phyloP scores from a whole-genome alignment of 371 early-diverging fungal species.

The Mortierella sp. region DNA sequence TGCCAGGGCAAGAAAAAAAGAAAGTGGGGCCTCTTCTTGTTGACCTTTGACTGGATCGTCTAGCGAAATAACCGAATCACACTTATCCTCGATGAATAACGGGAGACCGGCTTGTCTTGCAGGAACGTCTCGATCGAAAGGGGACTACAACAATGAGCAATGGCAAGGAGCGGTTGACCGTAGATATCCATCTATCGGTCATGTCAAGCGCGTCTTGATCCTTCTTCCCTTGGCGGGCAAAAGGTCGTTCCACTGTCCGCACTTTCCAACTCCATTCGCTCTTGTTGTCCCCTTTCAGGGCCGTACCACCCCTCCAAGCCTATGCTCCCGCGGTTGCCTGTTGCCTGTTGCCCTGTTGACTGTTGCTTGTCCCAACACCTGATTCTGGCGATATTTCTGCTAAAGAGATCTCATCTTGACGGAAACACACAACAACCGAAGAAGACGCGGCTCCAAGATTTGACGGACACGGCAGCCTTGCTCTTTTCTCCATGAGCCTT shows the following conservation, averaged over 20 bases:
- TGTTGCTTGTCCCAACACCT: slow-evolving; percentile 1
- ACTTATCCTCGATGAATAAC: slow-evolving; percentile 4
- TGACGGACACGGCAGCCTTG: slow-evolving; percentile 46
- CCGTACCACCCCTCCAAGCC: background rate
- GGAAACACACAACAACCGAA: slow-evolving; percentile 1
- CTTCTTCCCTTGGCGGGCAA: slow-evolving; percentile 25
- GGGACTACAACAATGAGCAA: slow-evolving; percentile 6
- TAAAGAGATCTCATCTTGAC: slow-evolving; percentile 10
- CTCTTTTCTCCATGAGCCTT: slow-evolving; percentile 19
- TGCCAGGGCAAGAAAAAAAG: background rate
- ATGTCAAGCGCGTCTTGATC: slow-evolving; percentile 37
- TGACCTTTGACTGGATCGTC: slow-evolving; percentile 1
- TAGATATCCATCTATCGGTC: slow-evolving; percentile 23
- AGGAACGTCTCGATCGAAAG: background rate
- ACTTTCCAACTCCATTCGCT: background rate
- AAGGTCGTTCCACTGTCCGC: slow-evolving; percentile 4
- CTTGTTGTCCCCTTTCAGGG: slow-evolving; percentile 11
- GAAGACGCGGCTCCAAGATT: slow-evolving; percentile 30
- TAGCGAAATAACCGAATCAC: slow-evolving; percentile 11
- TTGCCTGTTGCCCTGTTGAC: background rate
- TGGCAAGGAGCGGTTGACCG: background rate
- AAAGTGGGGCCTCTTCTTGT: slow-evolving; percentile 18
- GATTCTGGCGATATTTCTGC: slow-evolving; percentile 10
- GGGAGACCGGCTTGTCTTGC: slow-evolving; percentile 9
- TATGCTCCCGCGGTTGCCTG: slow-evolving; percentile 6